phyloP scores from a whole-genome alignment of 176 grass and related monocot genomes.

The Dendrocalamus sinicus region DNA sequence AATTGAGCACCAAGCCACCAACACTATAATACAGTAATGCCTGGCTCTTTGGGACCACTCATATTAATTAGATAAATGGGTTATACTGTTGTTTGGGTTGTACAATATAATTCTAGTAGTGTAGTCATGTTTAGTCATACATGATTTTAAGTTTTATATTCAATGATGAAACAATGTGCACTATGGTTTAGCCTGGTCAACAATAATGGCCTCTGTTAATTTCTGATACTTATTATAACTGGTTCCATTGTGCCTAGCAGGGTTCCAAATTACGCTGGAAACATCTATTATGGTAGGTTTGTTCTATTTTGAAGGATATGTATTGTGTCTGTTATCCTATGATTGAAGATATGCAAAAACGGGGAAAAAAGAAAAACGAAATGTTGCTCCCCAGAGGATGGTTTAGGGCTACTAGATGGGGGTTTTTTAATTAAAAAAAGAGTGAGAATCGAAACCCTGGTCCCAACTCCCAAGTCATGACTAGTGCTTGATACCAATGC shows the following conservation, averaged over 20 bases:
- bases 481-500: slow-evolving; percentile 12
- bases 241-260: not conserved
- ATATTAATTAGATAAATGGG: not conserved
- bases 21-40: not conserved
- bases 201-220: not conserved
- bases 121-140: not conserved
- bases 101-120: not conserved
- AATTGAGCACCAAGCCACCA: too few relatives aligned
- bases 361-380: not conserved
- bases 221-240: not conserved
- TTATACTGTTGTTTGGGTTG: not conserved
- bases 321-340: not conserved
- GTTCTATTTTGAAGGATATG: slow-evolving; percentile 6
- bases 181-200: not conserved
- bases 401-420: not conserved
- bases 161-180: not conserved
- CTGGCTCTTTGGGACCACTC: not conserved
- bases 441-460: not conserved
- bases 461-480: not conserved
- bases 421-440: not conserved
- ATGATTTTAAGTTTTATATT: not conserved
- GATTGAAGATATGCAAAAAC: slow-evolving; percentile 19
- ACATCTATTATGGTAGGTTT: not conserved
- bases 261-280: not conserved
- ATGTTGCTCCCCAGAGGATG: not conserved